Percentiles rank a stretch among this genome's conserved stretches.
Conservation (phyloP, 345 rosid species). For the Heritiera fomes region DNA sequence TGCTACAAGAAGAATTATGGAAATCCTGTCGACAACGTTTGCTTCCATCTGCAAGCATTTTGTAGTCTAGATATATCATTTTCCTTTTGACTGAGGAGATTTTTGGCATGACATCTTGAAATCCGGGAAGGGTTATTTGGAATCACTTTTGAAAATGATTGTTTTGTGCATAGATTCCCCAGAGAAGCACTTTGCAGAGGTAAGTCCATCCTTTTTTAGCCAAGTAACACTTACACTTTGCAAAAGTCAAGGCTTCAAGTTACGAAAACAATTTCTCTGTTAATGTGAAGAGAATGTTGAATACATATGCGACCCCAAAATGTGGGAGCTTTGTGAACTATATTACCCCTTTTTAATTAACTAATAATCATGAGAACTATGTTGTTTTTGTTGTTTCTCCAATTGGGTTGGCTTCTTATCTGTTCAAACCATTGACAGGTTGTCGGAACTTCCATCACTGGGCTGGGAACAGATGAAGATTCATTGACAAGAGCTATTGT, state of each 20-base stretch:
- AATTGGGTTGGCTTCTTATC: neutral
- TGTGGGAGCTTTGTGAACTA: too few species aligned
- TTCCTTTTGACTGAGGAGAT: neutral
- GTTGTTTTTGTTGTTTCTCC: neutral
- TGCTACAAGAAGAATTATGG: conserved; percentile 56
- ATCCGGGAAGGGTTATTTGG: conserved; percentile 59
- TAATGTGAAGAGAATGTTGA: too few species aligned
- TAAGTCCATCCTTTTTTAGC: conserved; percentile 7
- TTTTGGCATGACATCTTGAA: conserved; percentile 55
- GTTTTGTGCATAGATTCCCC: conserved; percentile 63
- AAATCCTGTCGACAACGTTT: conserved; percentile 63
- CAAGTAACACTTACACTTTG: neutral
- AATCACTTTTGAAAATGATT: conserved; percentile 48
- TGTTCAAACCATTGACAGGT: conserved; percentile 45
- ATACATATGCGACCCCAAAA: too few species aligned
- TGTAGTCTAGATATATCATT: neutral
- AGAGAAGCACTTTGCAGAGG: conserved; percentile 89
- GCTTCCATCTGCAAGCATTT: neutral
- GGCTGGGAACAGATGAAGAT: conserved; percentile 90
- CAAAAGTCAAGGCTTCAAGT: too few species aligned
- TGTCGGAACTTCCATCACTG: conserved; percentile 49
- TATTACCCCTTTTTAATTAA: too few species aligned
- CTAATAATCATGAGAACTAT: neutral
- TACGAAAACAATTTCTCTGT: too few species aligned
- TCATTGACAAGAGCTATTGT: conserved; percentile 74